phyloP scores from a whole-genome alignment of 352 stramenopile species.

The Globisporangium takayamanum region DNA sequence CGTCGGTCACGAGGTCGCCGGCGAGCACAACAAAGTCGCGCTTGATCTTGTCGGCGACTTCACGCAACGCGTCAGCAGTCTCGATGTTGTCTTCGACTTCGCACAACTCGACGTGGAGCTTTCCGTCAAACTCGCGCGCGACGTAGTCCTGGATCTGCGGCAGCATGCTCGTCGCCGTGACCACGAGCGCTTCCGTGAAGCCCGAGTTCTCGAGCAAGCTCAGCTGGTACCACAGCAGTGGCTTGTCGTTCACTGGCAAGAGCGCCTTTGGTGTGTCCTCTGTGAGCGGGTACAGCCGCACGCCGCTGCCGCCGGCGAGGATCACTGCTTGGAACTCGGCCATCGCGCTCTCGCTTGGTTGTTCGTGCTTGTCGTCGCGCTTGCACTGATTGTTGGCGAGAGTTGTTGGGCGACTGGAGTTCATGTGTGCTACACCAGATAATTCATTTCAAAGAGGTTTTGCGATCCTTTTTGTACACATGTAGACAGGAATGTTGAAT shows the following conservation, averaged over 20 bases:
- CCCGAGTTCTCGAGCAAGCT: slow-evolving; percentile 71
- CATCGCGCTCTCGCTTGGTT: slow-evolving; percentile 22
- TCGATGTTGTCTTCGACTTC: slow-evolving; percentile 69
- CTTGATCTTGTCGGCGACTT: slow-evolving; percentile 72
- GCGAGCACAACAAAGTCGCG: slow-evolving; percentile 79
- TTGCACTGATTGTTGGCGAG: background rate
- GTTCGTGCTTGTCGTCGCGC: background rate
- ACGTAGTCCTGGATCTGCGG: slow-evolving; percentile 71
- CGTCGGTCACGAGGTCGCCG: slow-evolving; percentile 73
- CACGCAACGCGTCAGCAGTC: slow-evolving; percentile 63
- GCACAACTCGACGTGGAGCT: slow-evolving; percentile 70
- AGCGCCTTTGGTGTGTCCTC: slow-evolving; percentile 74
- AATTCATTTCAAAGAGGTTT: no score
- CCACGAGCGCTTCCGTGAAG: slow-evolving; percentile 72
- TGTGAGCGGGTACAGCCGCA: slow-evolving; percentile 73
- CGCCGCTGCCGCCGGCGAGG: slow-evolving; percentile 67
- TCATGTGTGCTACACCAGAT: no score
- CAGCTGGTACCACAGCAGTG: slow-evolving; percentile 80
- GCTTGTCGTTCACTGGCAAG: slow-evolving; percentile 51
- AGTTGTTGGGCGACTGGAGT: background rate
- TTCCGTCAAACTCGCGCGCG: slow-evolving; percentile 71
- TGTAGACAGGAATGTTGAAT: no score
- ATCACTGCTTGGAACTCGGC: slow-evolving; percentile 84
- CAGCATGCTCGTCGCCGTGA: slow-evolving; percentile 54
- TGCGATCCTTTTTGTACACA: no score